Evolutionary conservation across 371 early-diverging fungal genomes (phyloP), one percentile per base, ranked within the genome.

Genomic region (Mortierella sp.): DNA sequence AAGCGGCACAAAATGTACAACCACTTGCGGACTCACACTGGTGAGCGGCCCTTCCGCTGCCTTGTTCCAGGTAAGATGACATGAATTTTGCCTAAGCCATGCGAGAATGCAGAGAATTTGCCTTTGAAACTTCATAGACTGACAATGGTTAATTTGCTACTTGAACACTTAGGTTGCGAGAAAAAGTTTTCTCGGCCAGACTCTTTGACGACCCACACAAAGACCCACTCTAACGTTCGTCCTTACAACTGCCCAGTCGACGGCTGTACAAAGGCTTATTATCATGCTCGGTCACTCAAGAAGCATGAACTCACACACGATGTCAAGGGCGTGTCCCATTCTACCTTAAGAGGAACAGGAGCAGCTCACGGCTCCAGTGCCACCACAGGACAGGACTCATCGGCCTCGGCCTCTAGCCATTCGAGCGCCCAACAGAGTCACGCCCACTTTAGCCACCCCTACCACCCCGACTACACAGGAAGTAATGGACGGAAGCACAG

Each of bases 1-100:
- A 97, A 97, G 82, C 89, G 98, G 16, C 98, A 97, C 89, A 96
- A 96, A 87, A 95, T 97, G 92, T 94, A 93, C 72, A 96, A 97
- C 79, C 98, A 98, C 82, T 82, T 95, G 82, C 94, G 98, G 16
- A 96, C 96, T 34, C 98, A 98, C 85, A 96, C 96, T 31, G 96
- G 96, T 11, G 95, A 95, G 87, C 89, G 93, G 37, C 96, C 96
- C 6, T 96, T 94, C 69, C 76, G 79, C 46, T 93, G 93, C 74
- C 89, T 79, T 55, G 86, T 90, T 6, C 88, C 79, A 57, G 87
- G 87, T 79, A 83, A 70, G 69, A 46, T 1, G 8, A 46, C 34
- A 21, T 16, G 46, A 8, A 16, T 34, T 61, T 61, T 50, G 26
- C 72, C 11, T 44, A 50, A 50, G 3, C 13, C 16, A 14, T 14